These are phyloP conservation scores for Drechmeria coniospora DNA, from an alignment of 2,329 filamentous ascomycete genomes.

Conservation along the genomic window DNA sequence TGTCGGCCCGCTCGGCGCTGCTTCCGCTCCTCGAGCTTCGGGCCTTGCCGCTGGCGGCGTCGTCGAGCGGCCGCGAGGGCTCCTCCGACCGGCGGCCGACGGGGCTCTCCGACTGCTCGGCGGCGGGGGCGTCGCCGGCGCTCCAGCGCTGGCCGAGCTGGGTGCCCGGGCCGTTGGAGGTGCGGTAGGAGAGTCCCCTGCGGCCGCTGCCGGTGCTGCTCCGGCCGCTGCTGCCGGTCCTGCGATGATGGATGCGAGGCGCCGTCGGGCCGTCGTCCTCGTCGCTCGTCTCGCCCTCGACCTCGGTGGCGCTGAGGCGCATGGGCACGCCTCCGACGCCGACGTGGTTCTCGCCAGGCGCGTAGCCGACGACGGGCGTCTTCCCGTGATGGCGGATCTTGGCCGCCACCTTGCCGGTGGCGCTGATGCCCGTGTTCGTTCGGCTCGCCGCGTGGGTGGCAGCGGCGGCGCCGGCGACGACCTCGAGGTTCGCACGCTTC, in stretches of 20 bases:
- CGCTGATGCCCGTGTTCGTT: slow-evolving; percentile 46
- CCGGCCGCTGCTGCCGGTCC: slow-evolving; percentile 61
- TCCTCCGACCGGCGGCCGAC: slow-evolving; percentile 25
- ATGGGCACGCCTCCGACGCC: slow-evolving; percentile 71
- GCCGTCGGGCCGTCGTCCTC: slow-evolving; percentile 43
- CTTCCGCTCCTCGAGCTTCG: slow-evolving; percentile 39
- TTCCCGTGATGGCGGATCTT: slow-evolving; percentile 86
- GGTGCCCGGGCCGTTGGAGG: slow-evolving; percentile 29
- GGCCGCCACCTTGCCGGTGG: slow-evolving; percentile 51
- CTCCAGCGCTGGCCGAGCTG: slow-evolving; percentile 31
- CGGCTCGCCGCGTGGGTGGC: slow-evolving; percentile 27
- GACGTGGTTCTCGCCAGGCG: slow-evolving; percentile 59
- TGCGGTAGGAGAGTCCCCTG: slow-evolving; percentile 31
- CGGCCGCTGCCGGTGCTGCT: slow-evolving; percentile 47
- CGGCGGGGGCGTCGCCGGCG: slow-evolving; percentile 40
- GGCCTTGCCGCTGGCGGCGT: slow-evolving; percentile 30
- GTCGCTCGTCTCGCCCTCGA: slow-evolving; percentile 75
- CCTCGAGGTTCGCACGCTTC: slow-evolving; percentile 69
- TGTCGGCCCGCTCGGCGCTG: slow-evolving; percentile 45
- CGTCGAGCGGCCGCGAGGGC: slow-evolving; percentile 15
- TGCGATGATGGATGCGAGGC: slow-evolving; percentile 44
- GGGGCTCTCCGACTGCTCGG: slow-evolving; percentile 37
- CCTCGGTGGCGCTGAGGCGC: slow-evolving; percentile 85
- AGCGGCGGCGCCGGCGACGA: slow-evolving; percentile 47
- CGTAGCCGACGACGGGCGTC: slow-evolving; percentile 63